Evolutionary conservation across 371 early-diverging fungal genomes (phyloP), one percentile per base, ranked within the genome.

Genomic region (Pancytospora epiphaga): DNA sequence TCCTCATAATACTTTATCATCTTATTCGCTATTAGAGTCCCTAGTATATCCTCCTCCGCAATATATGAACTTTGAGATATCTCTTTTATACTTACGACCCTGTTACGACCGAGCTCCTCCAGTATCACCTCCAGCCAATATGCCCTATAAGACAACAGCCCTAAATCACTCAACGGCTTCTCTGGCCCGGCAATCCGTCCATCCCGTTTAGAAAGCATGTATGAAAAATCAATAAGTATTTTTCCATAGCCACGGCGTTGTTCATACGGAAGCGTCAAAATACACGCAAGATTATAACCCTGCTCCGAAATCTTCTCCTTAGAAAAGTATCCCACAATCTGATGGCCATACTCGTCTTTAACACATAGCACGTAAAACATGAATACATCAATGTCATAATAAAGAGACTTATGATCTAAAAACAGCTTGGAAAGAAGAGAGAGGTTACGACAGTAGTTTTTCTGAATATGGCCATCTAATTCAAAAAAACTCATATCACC

Each of bases 221-320:
- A 99, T 19, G 67, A 73, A 73, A 99, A 99, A 54, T 89, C 88
- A 56, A 99, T 99, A 58, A 99, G 80, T 47, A 94, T 76, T 51
- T 90, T 87, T 19, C 99, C 99, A 77, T 89, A 97, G 19, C 98
- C 98, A 84, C 87, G 90, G 32, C 95, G 85, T 82, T 98, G 98
- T 77, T 93, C 88, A 72, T 90, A 90, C 1, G 99, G 99, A 40
- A 99, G 82, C n/a, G 94, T 94, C 58, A 98, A 77, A 69, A 99
- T 94, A 84, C 98, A 99, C 0, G 97, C 93, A n/a, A 99, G 85
- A 78, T 99, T 99, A 83, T 94, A 95, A 63, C 90, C 88, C 69
- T 3, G 88, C 82, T 3, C 91, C 0, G 89, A 90, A 33, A 87
- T 85, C 80, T 97, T 97, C 76, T 98, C 98, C 82, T 99, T 99